Conservation (phyloP, 2,329 filamentous ascomycete species). For the Ciborinia camelliae region DNA sequence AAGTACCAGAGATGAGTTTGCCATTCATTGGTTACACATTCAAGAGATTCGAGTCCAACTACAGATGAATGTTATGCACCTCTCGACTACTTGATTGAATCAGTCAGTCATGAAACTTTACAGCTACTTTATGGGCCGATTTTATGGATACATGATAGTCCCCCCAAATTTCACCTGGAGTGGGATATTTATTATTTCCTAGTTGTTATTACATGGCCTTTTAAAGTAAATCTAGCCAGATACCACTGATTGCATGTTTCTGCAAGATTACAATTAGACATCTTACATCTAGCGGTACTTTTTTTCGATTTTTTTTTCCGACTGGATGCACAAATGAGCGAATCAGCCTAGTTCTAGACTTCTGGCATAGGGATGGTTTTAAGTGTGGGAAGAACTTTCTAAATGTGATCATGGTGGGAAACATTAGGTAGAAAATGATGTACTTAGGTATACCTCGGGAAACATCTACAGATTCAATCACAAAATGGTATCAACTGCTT, state of each 20-base stretch:
- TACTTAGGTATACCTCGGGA: not conserved
- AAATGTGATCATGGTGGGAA: slow-evolving; percentile 16
- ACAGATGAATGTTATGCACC: slow-evolving; percentile 45
- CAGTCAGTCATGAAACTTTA: not conserved
- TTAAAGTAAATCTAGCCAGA: slow-evolving; percentile 10
- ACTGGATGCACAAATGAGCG: slow-evolving; percentile 17
- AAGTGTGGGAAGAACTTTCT: slow-evolving; percentile 10
- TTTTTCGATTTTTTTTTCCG: slow-evolving; percentile 3
- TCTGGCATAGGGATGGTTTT: slow-evolving; percentile 16
- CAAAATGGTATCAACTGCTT: slow-evolving; percentile 10
- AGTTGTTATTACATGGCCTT: not conserved
- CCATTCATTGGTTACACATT: slow-evolving; percentile 97
- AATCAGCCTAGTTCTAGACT: slow-evolving; percentile 13
- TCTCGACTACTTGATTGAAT: slow-evolving; percentile 14
- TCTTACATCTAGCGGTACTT: slow-evolving; percentile 11
- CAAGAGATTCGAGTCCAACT: slow-evolving; percentile 85
- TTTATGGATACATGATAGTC: slow-evolving; percentile 1
- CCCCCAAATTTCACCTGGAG: slow-evolving; percentile 1
- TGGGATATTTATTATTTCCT: slow-evolving; percentile 1
- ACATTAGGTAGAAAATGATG: slow-evolving; percentile 18
- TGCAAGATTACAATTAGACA: slow-evolving; percentile 13
- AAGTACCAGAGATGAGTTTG: slow-evolving; percentile 90
- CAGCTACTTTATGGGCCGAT: not conserved
- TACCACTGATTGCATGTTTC: slow-evolving; percentile 13
- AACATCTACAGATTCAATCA: slow-evolving; percentile 10